Base-by-base conservation (phyloP, 176 grass and related monocot genomes). In the Thalia dealbata region DNA sequence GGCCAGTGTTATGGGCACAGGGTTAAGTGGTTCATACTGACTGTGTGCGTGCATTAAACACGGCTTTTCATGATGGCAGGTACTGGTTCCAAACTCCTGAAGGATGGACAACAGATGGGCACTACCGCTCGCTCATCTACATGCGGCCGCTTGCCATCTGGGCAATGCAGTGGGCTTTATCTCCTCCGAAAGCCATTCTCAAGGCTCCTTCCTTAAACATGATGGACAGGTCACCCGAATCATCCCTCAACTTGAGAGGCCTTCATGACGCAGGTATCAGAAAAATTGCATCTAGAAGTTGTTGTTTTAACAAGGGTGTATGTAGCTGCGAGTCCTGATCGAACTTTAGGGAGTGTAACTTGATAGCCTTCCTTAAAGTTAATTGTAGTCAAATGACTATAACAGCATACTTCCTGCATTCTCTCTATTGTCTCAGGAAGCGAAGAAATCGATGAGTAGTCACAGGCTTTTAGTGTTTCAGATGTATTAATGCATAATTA, bases 11-110 rank as follows among this genome's bases (percentile, higher is more conserved):
- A 48, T 48, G 45, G 45, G 4, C 32, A 38, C 32, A 38, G 32
- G 32, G 32, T 38, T 38, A 2, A 38, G 4, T 38, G 32, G 32
- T 38, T 38, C 32, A 38, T 38, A 38, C 5, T 48, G 6, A 48
- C 21, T 14, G 54, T 8, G 5, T 58, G 54, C 18, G 5, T 58
- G n/a, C 19, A 30, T 19, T 41, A 6, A 1, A 6, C 29, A 54
- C 64, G 27, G 13, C 42, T 12, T 12, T 16, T 35, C 68, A n/a
- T 42, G 22, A 21, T 15, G 41, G 3, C 81, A 96, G 92, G 80
- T 96, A 92, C 61, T 91, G 89, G 92, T 96, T 96, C 50, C 92
- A 96, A 78, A 96, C 92, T 41, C 92, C 92, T 0, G 92, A 96
- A 84, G 92, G 45, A 84, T 92, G 92, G 92, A 96, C 89, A 15